These are phyloP conservation scores for Cochlearia excelsa DNA, from an alignment of 345 rosid genomes.

Conservation along the genomic window DNA sequence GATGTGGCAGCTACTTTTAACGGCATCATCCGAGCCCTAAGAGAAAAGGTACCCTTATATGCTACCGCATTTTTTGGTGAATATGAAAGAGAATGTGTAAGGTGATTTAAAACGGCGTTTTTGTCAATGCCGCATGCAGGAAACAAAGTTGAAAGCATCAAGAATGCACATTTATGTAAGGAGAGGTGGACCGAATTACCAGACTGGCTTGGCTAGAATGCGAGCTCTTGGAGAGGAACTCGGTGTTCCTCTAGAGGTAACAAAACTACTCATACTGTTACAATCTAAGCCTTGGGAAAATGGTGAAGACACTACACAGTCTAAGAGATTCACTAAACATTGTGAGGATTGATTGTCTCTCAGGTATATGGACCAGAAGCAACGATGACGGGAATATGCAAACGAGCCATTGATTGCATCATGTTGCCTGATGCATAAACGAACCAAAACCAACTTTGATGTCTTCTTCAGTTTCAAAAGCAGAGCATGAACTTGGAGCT, in stretches of 20 bases:
- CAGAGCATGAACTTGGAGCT: slow-evolving; percentile 1
- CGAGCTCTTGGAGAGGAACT: slow-evolving; percentile 79
- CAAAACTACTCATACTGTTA: slow-evolving; percentile 6
- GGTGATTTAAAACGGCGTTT: background rate
- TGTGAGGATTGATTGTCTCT: slow-evolving; percentile 20
- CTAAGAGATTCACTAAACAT: background rate
- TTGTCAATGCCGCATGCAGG: slow-evolving; percentile 36
- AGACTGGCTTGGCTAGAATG: slow-evolving; percentile 85
- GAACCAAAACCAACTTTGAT: background rate
- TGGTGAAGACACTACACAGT: background rate
- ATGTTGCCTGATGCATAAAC: slow-evolving; percentile 51
- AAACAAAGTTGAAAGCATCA: slow-evolving; percentile 80
- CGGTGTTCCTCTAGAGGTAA: slow-evolving; percentile 85
- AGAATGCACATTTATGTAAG: slow-evolving; percentile 94
- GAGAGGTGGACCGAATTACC: slow-evolving; percentile 96
- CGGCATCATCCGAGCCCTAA: slow-evolving; percentile 84
- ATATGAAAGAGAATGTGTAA: slow-evolving; percentile 12
- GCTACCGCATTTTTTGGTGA: slow-evolving; percentile 1
- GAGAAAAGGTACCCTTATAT: slow-evolving; percentile 63
- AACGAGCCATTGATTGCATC: slow-evolving; percentile 85
- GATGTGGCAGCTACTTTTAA: slow-evolving; percentile 96
- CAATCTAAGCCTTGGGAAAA: background rate
- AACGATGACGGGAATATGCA: slow-evolving; percentile 97
- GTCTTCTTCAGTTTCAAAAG: background rate
- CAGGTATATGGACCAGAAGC: slow-evolving; percentile 98